Evolutionary conservation across 768 basidiomycete species (phyloP).

Genomic region (Neoboletus subvelutipes): DNA sequence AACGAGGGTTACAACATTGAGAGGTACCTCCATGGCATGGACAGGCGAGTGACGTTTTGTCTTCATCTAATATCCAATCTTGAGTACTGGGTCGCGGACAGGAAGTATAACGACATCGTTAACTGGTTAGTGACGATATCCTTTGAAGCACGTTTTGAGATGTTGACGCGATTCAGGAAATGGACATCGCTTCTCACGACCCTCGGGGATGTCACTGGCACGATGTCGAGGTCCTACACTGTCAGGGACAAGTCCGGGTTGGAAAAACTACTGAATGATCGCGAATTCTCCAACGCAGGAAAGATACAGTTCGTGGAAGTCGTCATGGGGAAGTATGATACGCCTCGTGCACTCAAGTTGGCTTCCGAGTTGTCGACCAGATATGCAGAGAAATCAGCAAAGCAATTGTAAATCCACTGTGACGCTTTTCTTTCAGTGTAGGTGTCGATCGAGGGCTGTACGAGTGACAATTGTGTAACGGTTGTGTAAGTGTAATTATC

Average conservation of each 20-base stretch:
- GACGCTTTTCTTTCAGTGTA: neutral
- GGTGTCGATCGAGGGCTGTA: conserved; percentile 1
- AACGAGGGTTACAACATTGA: conserved; percentile 90
- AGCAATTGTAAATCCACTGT: conserved; percentile 13
- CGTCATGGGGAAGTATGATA: conserved; percentile 70
- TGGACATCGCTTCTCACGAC: conserved; percentile 64
- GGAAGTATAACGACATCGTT: conserved; percentile 85
- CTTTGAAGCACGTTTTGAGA: neutral
- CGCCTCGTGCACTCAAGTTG: conserved; percentile 59
- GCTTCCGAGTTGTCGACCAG: conserved; percentile 41
- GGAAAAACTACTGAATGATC: conserved; percentile 60
- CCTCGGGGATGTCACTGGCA: conserved; percentile 51
- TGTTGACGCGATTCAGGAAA: conserved; percentile 40
- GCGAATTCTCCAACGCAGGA: conserved; percentile 58
- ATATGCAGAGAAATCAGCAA: conserved; percentile 16
- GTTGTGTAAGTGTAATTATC: neutral
- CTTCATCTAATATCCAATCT: neutral
- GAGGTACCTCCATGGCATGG: conserved; percentile 66
- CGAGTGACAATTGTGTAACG: neutral
- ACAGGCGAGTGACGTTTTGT: conserved; percentile 37
- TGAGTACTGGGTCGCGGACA: conserved; percentile 23
- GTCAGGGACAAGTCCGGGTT: conserved; percentile 69
- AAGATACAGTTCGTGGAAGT: conserved; percentile 82
- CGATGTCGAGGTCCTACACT: conserved; percentile 57
- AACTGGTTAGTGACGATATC: conserved; percentile 50